Conservation (phyloP, 2,329 filamentous ascomycete species). For the Penicillium glabrum region DNA sequence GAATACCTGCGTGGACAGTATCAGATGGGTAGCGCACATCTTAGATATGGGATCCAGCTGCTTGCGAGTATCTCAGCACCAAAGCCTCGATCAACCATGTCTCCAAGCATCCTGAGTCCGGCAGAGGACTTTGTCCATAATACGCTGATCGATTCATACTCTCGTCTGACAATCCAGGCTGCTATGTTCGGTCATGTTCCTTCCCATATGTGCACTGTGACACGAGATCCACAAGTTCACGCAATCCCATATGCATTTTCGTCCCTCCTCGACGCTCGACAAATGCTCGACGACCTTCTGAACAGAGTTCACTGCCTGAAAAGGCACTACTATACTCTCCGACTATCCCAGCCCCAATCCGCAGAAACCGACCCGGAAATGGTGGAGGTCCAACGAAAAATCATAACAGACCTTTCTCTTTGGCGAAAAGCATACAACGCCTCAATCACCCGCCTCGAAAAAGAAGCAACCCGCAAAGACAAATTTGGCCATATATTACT, state of each 20-base stretch:
- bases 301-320: constrained; percentile 18
- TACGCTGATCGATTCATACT: constrained; percentile 26
- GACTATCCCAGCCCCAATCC: not conserved
- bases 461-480: not conserved
- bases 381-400: constrained; percentile 1
- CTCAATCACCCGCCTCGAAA: constrained; percentile 2
- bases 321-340: not conserved
- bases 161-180: constrained; percentile 28
- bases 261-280: constrained; percentile 18
- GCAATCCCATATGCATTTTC: constrained; percentile 12
- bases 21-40: constrained; percentile 27
- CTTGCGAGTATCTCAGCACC: constrained; percentile 18
- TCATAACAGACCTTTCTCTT: constrained; percentile 12
- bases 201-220: constrained; percentile 11
- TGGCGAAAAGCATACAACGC: constrained; percentile 26
- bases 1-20: constrained; percentile 41
- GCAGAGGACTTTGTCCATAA: constrained; percentile 19
- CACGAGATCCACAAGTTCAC: constrained; percentile 8
- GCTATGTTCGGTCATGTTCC: constrained; percentile 27
- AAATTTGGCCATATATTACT: constrained; percentile 34
- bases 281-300: constrained; percentile 20
- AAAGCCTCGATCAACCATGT: constrained; percentile 7
- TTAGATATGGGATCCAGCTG: constrained; percentile 32
- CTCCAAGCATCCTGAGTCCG: constrained; percentile 6
- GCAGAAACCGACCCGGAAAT: not conserved